A percentile compares a stretch with the other conserved stretches of the same genome.
Conservation (phyloP, 2,329 filamentous ascomycete genomes). For the Penicillium sp. region DNA sequence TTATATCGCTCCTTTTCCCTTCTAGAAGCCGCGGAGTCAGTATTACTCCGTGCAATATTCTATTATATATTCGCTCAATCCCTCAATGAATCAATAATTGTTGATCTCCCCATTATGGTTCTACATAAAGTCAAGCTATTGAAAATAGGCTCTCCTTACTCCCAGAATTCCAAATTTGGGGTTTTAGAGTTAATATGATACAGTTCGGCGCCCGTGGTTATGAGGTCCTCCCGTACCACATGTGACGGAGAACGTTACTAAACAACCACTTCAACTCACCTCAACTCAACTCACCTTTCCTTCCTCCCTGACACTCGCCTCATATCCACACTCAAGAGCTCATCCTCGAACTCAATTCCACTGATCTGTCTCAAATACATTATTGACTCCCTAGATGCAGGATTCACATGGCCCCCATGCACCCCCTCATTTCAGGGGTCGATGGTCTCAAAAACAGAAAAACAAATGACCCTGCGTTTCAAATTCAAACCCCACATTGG, state of each 20-base stretch:
- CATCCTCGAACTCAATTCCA: background rate
- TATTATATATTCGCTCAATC: too few relatives aligned
- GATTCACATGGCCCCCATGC: background rate
- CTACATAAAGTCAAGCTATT: too few relatives aligned
- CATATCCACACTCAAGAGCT: background rate
- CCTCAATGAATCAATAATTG: too few relatives aligned
- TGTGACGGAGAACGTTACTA: background rate
- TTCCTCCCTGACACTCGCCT: background rate
- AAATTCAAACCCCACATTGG: background rate
- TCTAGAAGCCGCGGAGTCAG: too few relatives aligned
- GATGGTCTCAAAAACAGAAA: background rate
- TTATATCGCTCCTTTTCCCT: background rate
- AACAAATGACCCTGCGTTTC: background rate
- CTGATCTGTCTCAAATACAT: background rate
- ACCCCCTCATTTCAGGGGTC: background rate
- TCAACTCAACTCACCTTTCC: background rate
- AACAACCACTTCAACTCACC: too few relatives aligned
- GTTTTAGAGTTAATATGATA: background rate
- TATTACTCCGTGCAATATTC: background rate
- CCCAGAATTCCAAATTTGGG: background rate
- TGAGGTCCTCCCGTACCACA: background rate
- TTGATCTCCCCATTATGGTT: too few relatives aligned
- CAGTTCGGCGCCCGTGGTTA: background rate
- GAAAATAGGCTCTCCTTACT: too few relatives aligned
- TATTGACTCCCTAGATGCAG: background rate